Evolutionary conservation across 2,329 filamentous ascomycete species (phyloP).

Genomic region (Arthrobotrys megalospora): DNA sequence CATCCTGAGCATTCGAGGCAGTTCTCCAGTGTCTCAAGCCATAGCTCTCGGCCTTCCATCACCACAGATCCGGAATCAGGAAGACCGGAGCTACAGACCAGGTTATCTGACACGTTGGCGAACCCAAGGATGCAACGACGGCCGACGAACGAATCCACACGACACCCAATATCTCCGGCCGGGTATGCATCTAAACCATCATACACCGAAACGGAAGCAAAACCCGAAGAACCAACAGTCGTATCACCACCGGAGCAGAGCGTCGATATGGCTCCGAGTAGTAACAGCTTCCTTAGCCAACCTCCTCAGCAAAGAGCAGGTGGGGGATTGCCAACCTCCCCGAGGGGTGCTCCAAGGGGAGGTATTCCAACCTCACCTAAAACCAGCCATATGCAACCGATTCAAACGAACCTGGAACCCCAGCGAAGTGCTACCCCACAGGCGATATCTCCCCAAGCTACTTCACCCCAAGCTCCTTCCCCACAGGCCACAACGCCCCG

Average conservation of each 20-base stretch:
- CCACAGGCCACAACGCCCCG: slow-evolving; percentile 28
- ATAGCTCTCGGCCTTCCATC: slow-evolving; percentile 39
- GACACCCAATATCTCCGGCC: slow-evolving; percentile 30
- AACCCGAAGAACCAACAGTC: neutral
- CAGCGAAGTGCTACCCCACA: slow-evolving; percentile 50
- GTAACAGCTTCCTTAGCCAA: slow-evolving; percentile 17
- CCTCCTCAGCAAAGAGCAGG: slow-evolving; percentile 26
- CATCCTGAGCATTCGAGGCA: slow-evolving; percentile 36
- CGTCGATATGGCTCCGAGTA: neutral
- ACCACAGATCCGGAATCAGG: slow-evolving; percentile 38
- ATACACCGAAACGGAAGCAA: neutral
- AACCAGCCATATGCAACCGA: slow-evolving; percentile 33
- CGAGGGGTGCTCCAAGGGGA: slow-evolving; percentile 22
- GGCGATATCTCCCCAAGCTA: slow-evolving; percentile 13
- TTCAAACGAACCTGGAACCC: slow-evolving; percentile 58
- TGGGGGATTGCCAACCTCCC: slow-evolving; percentile 44
- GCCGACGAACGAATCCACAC: slow-evolving; percentile 52
- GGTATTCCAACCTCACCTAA: slow-evolving; percentile 42
- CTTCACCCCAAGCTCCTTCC: slow-evolving; percentile 17
- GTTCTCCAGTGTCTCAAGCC: slow-evolving; percentile 28
- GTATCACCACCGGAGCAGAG: slow-evolving; percentile 2
- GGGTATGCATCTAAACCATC: slow-evolving; percentile 26
- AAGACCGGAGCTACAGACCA: slow-evolving; percentile 33
- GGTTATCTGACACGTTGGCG: slow-evolving; percentile 23
- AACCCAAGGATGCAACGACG: slow-evolving; percentile 46